Conservation (phyloP, 2,329 filamentous ascomycete species). For the Myriosclerotinia scirpicola region DNA sequence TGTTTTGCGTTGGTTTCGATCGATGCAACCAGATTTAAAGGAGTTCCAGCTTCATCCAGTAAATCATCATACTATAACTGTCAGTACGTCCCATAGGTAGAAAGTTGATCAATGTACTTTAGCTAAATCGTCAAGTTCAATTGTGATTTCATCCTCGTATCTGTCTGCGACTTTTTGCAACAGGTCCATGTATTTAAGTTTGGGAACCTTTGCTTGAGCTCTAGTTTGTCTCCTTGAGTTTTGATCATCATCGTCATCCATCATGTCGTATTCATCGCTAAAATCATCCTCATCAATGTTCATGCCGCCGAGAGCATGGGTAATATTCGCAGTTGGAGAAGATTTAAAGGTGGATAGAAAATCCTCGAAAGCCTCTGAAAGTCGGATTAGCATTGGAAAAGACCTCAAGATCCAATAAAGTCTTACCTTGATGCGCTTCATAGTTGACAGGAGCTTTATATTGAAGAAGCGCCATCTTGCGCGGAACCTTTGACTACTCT, state of each 20-base stretch:
- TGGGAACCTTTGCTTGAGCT: constrained; percentile 56
- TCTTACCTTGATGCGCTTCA: constrained; percentile 76
- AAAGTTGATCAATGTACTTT: constrained; percentile 55
- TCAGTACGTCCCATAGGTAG: constrained; percentile 21
- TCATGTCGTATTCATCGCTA: constrained; percentile 89
- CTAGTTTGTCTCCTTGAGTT: constrained; percentile 47
- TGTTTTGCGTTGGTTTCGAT: constrained; percentile 91
- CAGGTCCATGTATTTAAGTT: constrained; percentile 84
- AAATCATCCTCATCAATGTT: constrained; percentile 84
- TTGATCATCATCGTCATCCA: constrained; percentile 74
- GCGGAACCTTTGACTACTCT: constrained; percentile 30
- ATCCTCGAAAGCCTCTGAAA: constrained; percentile 74
- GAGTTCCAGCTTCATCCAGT: constrained; percentile 56
- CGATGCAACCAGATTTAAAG: constrained; percentile 71
- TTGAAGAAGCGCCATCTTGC: constrained; percentile 75
- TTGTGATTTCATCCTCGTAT: constrained; percentile 70
- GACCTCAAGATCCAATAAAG: constrained; percentile 14
- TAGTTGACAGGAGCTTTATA: constrained; percentile 82
- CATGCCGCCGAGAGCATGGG: constrained; percentile 79
- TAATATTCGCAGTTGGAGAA: constrained; percentile 67
- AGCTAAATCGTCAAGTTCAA: constrained; percentile 87
- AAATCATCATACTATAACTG: constrained; percentile 65
- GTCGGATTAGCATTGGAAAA: not conserved
- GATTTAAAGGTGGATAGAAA: constrained; percentile 90
- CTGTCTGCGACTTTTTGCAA: constrained; percentile 87